A percentile compares a stretch with the other conserved stretches of the same genome.
Conservation (phyloP, 495 filamentous ascomycete genomes). For the Annulohypoxylon bovei region DNA sequence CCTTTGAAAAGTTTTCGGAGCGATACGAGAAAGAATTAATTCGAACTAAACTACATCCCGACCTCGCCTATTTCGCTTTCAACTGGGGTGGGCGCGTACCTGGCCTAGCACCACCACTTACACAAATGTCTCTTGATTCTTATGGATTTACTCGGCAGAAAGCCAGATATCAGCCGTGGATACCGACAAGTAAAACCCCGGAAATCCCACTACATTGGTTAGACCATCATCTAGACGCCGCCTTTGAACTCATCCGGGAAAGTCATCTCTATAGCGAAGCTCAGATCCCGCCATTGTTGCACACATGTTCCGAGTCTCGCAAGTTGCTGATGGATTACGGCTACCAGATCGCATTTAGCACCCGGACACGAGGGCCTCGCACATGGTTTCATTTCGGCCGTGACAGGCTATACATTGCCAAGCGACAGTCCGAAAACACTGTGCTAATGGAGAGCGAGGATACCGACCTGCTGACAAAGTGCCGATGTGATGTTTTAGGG, state of each 20-base stretch:
- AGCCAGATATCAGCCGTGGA: neutral
- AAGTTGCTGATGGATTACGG: conserved; percentile 8
- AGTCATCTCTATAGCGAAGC: conserved; percentile 18
- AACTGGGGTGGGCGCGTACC: conserved; percentile 2
- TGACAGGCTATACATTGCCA: conserved; percentile 5
- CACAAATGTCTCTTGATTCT: neutral
- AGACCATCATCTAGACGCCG: conserved; percentile 5
- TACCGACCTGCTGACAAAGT: neutral
- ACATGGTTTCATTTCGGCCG: conserved; percentile 30
- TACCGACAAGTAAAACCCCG: neutral
- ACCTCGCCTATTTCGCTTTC: conserved; percentile 10
- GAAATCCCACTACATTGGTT: conserved; percentile 14
- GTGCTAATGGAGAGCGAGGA: neutral
- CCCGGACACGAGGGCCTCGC: neutral
- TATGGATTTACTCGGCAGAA: conserved; percentile 6
- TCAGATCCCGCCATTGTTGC: conserved; percentile 15
- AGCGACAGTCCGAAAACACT: neutral
- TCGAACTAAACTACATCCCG: conserved; percentile 5
- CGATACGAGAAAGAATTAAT: neutral
- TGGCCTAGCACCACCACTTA: no score
- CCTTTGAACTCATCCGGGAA: conserved; percentile 14
- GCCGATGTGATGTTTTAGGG: neutral
- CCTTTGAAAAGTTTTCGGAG: neutral
- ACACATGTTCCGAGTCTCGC: conserved; percentile 22
- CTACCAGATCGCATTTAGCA: conserved; percentile 18